Evolutionary conservation across 2,329 filamentous ascomycete species (phyloP).

Genomic region (Plenodomus lindquistii): DNA sequence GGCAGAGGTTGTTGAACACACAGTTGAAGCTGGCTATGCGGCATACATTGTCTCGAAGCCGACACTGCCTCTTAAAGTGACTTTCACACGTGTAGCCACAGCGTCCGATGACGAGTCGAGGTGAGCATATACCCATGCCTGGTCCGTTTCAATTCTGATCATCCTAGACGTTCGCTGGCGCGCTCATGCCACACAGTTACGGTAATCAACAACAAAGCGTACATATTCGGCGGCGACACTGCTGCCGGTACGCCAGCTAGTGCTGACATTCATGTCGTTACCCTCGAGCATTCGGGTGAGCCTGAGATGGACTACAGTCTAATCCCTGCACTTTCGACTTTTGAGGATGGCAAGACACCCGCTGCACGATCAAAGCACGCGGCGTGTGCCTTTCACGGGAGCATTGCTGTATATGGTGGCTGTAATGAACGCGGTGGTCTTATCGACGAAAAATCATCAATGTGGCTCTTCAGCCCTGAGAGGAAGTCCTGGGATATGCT

Average conservation of each 20-base stretch:
- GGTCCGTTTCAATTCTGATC: background rate
- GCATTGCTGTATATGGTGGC: conserved; percentile 48
- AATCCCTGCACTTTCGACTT: conserved; percentile 46
- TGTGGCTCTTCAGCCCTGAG: conserved; percentile 49
- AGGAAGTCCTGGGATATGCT: conserved; percentile 33
- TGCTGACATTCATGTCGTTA: conserved; percentile 50
- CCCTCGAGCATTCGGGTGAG: conserved; percentile 34
- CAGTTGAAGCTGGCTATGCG: conserved; percentile 45
- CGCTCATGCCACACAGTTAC: conserved; percentile 47
- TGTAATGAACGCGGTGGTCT: conserved; percentile 33
- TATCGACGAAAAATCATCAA: conserved; percentile 40
- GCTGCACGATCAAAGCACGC: conserved; percentile 44
- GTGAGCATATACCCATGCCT: conserved; percentile 9
- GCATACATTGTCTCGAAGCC: conserved; percentile 49
- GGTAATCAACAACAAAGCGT: conserved; percentile 48
- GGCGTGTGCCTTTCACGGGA: conserved; percentile 45
- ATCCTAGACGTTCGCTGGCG: conserved; percentile 32
- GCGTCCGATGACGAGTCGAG: conserved; percentile 39
- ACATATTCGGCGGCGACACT: conserved; percentile 50
- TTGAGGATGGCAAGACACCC: conserved; percentile 38
- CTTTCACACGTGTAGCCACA: conserved; percentile 47
- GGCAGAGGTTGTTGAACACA: conserved; percentile 47
- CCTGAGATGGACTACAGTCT: conserved; percentile 47
- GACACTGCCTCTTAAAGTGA: conserved; percentile 49
- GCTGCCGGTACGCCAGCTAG: conserved; percentile 42